Evolutionary conservation across 306 rosid genomes (phyloP).

Genomic region (Crataegus laevigata): DNA sequence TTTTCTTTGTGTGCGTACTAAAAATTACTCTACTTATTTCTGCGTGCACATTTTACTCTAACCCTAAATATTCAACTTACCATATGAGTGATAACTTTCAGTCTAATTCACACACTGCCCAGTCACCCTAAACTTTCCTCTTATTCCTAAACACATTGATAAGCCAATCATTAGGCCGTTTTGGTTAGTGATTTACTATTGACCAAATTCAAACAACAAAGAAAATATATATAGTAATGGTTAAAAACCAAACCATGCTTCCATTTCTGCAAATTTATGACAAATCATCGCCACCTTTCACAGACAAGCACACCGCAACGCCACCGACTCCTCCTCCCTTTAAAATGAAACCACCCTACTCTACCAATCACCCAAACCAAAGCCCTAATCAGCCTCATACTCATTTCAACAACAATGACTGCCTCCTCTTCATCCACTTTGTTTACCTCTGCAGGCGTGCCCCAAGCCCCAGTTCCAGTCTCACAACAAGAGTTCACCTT

Average conservation of each 20-base stretch:
- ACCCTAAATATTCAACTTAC: no score
- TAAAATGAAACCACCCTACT: background rate
- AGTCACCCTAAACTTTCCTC: no score
- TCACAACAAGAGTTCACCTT: slow-evolving; percentile 38
- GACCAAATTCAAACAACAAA: background rate
- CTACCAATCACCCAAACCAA: background rate
- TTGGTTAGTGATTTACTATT: background rate
- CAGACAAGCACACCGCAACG: background rate
- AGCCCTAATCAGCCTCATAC: background rate
- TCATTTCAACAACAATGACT: background rate
- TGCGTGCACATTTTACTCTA: no score
- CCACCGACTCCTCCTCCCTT: background rate
- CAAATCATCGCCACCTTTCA: background rate
- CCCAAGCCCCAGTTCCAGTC: background rate
- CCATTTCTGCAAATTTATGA: background rate
- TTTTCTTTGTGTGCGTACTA: no score
- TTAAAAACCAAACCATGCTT: no score
- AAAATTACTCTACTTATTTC: no score
- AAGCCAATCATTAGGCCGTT: no score
- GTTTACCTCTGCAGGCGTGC: background rate
- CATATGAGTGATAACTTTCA: no score
- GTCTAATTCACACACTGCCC: no score
- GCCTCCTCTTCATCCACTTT: background rate
- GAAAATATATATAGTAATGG: background rate
- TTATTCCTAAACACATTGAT: no score